Evolutionary conservation across 2,329 filamentous ascomycete species (phyloP).

Genomic region (Claviceps sorghi): DNA sequence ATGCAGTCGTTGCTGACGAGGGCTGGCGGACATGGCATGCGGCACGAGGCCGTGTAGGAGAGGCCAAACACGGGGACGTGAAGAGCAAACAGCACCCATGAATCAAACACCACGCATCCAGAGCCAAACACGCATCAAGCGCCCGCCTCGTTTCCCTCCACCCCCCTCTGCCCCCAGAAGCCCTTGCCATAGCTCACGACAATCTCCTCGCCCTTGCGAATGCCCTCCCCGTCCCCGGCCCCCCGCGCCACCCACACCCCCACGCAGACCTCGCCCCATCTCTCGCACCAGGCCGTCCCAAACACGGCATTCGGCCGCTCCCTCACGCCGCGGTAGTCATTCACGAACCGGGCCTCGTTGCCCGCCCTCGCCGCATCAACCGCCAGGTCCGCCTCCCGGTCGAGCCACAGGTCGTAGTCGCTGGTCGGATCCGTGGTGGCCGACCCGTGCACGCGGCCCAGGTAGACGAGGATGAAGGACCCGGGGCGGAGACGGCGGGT

Average conservation of each 20-base stretch:
- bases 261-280: constrained; percentile 38
- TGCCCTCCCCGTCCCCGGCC: constrained; percentile 13
- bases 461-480: constrained; percentile 44
- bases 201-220: constrained; percentile 45
- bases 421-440: constrained; percentile 11
- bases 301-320: constrained; percentile 44
- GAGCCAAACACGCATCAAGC: background rate
- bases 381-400: constrained; percentile 39
- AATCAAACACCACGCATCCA: background rate
- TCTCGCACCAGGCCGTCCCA: constrained; percentile 39
- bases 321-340: constrained; percentile 48
- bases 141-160: constrained; percentile 2
- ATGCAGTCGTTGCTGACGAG: background rate
- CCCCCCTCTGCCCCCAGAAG: constrained; percentile 39
- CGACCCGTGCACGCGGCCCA: constrained; percentile 38
- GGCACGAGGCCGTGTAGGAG: too few species aligned
- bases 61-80: background rate
- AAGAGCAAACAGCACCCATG: background rate
- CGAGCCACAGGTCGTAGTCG: constrained; percentile 52
- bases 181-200: constrained; percentile 54
- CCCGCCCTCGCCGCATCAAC: constrained; percentile 44
- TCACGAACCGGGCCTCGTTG: constrained; percentile 52
- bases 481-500: constrained; percentile 36
- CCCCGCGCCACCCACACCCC: constrained; percentile 38
- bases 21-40: too few species aligned